A percentile compares a stretch with the other conserved stretches of the same genome.
These are phyloP conservation scores for Gnetum montanum DNA, from an alignment of 75 land plant genomes.

Conservation along the genomic window DNA sequence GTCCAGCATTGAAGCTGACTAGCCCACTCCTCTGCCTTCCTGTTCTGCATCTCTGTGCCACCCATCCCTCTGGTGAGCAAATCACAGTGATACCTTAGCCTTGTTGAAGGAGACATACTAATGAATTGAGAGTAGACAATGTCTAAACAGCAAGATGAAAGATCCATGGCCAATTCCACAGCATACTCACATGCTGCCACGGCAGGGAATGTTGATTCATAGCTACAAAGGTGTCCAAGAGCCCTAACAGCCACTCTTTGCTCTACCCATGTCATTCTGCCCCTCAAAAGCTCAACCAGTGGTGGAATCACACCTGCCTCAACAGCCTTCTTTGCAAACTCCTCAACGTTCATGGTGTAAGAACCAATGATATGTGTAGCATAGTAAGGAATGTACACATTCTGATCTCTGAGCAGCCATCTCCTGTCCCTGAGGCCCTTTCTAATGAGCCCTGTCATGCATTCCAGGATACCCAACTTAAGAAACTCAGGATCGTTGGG, in stretches of 20 bases:
- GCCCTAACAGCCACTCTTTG: constrained; percentile 77
- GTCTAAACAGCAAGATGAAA: constrained; percentile 41
- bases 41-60: constrained; percentile 39
- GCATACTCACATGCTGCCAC: constrained; percentile 31
- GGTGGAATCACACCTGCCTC: constrained; percentile 51
- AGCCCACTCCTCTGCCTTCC: constrained; percentile 81
- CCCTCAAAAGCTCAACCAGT: constrained; percentile 60
- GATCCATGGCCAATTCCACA: constrained; percentile 43
- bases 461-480: constrained; percentile 35
- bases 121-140: constrained; percentile 36
- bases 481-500: constrained; percentile 55
- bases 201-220: constrained; percentile 32
- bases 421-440: constrained; percentile 25
- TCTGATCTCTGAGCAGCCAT: constrained; percentile 52
- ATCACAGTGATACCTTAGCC: constrained; percentile 49
- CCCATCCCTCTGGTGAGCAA: constrained; percentile 63
- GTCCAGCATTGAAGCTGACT: constrained; percentile 86
- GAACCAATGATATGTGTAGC: constrained; percentile 84
- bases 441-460: constrained; percentile 42
- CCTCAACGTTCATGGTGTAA: constrained; percentile 50
- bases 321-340: constrained; percentile 56
- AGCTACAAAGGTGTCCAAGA: constrained; percentile 62
- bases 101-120: constrained; percentile 9
- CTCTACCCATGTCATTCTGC: constrained; percentile 72
- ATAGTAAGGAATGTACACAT: constrained; percentile 75